Conservation (phyloP, 768 basidiomycete species). For the Boletellus sp. region DNA sequence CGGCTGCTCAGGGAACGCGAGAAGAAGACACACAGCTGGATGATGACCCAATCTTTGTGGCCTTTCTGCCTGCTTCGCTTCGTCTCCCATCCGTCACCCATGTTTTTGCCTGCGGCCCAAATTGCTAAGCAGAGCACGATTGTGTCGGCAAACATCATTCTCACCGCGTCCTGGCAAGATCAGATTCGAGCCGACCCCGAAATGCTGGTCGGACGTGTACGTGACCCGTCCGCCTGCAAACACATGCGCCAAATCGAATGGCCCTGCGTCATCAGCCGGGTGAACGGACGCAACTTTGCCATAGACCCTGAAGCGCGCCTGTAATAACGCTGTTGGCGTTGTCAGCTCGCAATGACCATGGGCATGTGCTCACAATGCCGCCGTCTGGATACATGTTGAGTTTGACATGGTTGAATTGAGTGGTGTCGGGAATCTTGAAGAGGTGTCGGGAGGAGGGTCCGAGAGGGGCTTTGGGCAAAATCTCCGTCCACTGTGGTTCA, state of each 20-base stretch:
- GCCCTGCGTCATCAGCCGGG: conserved; percentile 42
- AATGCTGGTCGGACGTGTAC: conserved; percentile 90
- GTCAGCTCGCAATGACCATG: neutral
- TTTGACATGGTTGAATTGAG: conserved; percentile 72
- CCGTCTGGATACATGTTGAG: conserved; percentile 97
- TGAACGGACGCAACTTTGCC: conserved; percentile 69
- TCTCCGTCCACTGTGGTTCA: conserved; percentile 67
- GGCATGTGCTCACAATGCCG: conserved; percentile 63
- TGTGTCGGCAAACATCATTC: neutral
- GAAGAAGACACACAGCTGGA: conserved; percentile 63
- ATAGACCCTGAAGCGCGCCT: conserved; percentile 93
- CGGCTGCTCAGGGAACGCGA: neutral
- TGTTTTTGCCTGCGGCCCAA: conserved; percentile 60
- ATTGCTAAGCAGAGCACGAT: neutral
- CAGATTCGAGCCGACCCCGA: conserved; percentile 86
- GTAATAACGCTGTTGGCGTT: conserved; percentile 3
- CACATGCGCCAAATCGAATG: conserved; percentile 87
- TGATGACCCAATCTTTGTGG: conserved; percentile 89
- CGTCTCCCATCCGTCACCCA: conserved; percentile 99
- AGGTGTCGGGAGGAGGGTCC: conserved; percentile 88
- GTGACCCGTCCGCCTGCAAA: conserved; percentile 85
- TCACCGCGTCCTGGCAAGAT: conserved; percentile 84
- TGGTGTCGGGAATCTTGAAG: conserved; percentile 63
- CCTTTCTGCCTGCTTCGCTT: conserved; percentile 75
- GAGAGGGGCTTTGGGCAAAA: conserved; percentile 71